Evolutionary conservation across 73 alveolate genomes (phyloP).

Genomic region (Symbiodinium pilosum): DNA sequence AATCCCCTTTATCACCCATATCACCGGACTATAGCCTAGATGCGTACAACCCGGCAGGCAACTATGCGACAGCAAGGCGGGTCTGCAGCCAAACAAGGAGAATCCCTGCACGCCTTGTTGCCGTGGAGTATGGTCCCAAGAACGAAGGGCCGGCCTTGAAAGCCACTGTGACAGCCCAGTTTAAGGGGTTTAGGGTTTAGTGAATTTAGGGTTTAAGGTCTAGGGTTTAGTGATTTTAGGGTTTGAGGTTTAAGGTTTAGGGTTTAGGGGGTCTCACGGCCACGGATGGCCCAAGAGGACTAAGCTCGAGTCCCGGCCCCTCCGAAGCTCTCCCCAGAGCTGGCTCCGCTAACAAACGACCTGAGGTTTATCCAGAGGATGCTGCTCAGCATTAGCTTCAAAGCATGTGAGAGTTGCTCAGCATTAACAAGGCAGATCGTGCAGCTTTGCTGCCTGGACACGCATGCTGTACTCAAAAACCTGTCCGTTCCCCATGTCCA

Average conservation of each 20-base stretch:
- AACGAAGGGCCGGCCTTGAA: conserved; percentile 33
- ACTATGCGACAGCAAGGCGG: too few species aligned
- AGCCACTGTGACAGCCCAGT: neutral
- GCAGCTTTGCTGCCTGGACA: neutral
- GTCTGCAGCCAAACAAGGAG: too few species aligned
- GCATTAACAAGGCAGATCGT: neutral
- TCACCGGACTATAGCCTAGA: too few species aligned
- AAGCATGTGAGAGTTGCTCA: neutral
- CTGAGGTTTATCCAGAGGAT: neutral
- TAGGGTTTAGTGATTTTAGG: too few species aligned
- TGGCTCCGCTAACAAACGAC: neutral
- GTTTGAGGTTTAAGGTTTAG: too few species aligned
- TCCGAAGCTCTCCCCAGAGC: neutral
- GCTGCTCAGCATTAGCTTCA: neutral
- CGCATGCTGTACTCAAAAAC: neutral
- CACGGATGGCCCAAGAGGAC: too few species aligned
- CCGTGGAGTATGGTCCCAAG: conserved; percentile 77
- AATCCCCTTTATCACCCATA: too few species aligned
- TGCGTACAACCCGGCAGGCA: too few species aligned
- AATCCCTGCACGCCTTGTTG: neutral
- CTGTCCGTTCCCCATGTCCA: neutral
- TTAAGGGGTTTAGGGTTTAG: too few species aligned
- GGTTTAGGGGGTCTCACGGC: too few species aligned
- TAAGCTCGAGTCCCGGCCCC: neutral
- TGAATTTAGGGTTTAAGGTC: too few species aligned